A percentile compares a stretch with the other conserved stretches of the same genome.
Evolutionary conservation across 2,329 filamentous ascomycete species (phyloP).

Genomic region (Alternaria viburni): DNA sequence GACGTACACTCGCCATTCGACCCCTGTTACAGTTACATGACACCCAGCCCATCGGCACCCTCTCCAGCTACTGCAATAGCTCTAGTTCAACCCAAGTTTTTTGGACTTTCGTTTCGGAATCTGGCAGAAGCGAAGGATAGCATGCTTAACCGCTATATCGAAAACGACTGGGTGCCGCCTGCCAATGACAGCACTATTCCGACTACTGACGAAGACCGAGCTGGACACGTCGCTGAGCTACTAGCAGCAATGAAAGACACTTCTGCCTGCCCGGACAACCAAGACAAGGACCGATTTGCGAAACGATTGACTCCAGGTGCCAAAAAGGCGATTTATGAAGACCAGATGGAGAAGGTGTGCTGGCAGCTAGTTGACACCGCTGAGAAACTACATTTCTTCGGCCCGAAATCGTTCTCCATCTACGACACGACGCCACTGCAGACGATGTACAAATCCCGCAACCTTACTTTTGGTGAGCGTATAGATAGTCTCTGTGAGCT

Average conservation of each 20-base stretch:
- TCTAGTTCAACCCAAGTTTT: neutral
- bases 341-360: constrained; percentile 19
- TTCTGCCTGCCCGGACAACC: constrained; percentile 6
- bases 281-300: neutral
- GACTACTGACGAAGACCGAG: neutral
- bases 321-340: neutral
- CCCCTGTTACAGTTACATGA: neutral
- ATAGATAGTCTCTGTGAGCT: constrained; percentile 9
- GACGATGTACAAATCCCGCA: constrained; percentile 2
- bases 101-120: neutral
- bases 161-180: constrained; percentile 2
- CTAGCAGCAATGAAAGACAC: constrained; percentile 9
- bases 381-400: constrained; percentile 8
- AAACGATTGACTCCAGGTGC: constrained; percentile 11
- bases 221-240: constrained; percentile 4
- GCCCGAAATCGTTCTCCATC: constrained; percentile 4
- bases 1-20: neutral
- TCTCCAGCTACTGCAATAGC: neutral
- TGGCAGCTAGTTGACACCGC: constrained; percentile 16
- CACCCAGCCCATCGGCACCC: neutral
- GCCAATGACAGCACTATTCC: constrained; percentile 10
- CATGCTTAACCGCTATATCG: neutral
- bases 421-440: constrained; percentile 5
- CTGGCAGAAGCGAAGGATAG: neutral
- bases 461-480: constrained; percentile 14